Percentiles rank a stretch among this genome's conserved stretches.
Evolutionary conservation across 345 rosid species (phyloP).

Genomic region (Rubroshorea leprosula): DNA sequence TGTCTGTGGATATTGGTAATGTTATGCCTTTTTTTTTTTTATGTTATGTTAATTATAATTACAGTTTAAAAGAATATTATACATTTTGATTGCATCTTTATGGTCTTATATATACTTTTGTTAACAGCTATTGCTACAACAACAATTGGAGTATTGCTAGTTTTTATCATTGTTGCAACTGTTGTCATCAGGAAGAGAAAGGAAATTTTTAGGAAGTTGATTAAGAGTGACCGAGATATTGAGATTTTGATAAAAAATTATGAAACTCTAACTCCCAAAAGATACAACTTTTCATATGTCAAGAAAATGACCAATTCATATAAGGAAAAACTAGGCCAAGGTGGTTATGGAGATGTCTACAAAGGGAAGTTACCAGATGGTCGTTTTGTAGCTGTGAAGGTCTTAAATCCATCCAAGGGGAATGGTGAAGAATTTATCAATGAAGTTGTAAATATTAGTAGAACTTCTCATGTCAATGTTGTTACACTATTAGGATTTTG

Average conservation of each 20-base stretch:
- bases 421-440: constrained; percentile 36
- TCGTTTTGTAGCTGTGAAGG: constrained; percentile 24
- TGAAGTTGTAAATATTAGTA: constrained; percentile 41
- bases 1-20: too few species aligned
- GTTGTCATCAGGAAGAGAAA: too few species aligned
- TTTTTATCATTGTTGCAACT: too few species aligned
- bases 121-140: too few species aligned
- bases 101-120: too few species aligned
- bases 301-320: constrained; percentile 24
- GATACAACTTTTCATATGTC: constrained; percentile 8
- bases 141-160: too few species aligned
- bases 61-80: too few species aligned
- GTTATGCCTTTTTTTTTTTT: too few species aligned
- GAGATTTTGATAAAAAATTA: constrained; percentile 3
- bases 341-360: constrained; percentile 32
- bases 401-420: constrained; percentile 14
- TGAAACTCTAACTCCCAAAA: not conserved
- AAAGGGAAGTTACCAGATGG: constrained; percentile 31
- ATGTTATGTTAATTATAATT: too few species aligned
- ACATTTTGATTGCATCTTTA: too few species aligned
- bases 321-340: constrained; percentile 25
- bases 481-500: constrained; percentile 23
- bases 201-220: not conserved
- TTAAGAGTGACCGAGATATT: not conserved
- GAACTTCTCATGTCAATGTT: constrained; percentile 42